phyloP scores from a whole-genome alignment of 768 basidiomycete genomes.

The Pleurotus ostreatus region DNA sequence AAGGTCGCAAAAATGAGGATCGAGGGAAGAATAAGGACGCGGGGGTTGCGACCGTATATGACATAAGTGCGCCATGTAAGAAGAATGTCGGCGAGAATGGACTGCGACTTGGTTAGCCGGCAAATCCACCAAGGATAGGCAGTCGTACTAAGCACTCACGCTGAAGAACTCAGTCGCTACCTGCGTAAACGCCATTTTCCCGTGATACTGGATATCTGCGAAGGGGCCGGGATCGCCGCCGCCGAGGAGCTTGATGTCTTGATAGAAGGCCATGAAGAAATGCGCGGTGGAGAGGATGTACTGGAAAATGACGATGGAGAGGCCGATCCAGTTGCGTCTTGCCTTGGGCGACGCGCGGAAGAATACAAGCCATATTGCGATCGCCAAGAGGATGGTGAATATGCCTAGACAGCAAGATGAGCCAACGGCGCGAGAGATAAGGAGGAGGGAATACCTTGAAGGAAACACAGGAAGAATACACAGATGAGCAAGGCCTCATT shows the following conservation, averaged over 20 bases:
- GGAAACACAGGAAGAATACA: conserved; percentile 1
- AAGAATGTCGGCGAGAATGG: conserved; percentile 1
- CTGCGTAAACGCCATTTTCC: conserved; percentile 2
- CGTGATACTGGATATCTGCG: conserved; percentile 1
- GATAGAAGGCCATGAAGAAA: conserved; percentile 8
- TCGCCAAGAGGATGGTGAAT: conserved; percentile 3
- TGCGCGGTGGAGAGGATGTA: conserved; percentile 5
- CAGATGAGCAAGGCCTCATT: conserved; percentile 1
- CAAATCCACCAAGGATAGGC: neutral
- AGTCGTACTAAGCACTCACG: neutral
- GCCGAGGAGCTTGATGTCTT: conserved; percentile 1
- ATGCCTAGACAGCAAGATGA: neutral
- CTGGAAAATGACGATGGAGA: conserved; percentile 6
- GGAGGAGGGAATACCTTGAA: neutral
- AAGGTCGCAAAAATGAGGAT: conserved; percentile 4
- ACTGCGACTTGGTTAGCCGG: neutral
- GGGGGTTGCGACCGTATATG: conserved; percentile 1
- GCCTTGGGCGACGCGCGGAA: neutral
- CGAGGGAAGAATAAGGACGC: neutral
- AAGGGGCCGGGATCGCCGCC: conserved; percentile 2
- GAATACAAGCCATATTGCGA: conserved; percentile 5
- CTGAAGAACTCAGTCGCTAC: conserved; percentile 6
- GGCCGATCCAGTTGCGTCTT: neutral
- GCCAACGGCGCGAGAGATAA: neutral
- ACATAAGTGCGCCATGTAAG: conserved; percentile 7